Evolutionary conservation across 768 basidiomycete genomes (phyloP).

Genomic region (Fomitopsis pulvina): DNA sequence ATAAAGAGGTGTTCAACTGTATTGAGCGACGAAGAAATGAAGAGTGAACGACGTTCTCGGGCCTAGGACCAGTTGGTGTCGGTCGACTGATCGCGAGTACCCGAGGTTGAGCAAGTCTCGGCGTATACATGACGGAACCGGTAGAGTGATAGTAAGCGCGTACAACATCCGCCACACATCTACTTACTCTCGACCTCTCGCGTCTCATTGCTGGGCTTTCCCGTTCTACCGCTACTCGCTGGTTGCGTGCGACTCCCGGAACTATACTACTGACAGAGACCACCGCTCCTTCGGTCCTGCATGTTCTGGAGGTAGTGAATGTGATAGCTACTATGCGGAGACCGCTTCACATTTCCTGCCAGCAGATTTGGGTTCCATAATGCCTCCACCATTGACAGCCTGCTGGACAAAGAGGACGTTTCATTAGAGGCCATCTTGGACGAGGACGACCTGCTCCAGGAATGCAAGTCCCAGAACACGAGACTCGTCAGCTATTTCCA

Average conservation of each 20-base stretch:
- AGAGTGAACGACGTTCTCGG: too few relatives aligned
- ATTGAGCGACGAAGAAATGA: too few relatives aligned
- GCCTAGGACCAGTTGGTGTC: too few relatives aligned
- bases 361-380: slow-evolving; percentile 86
- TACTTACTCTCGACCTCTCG: too few relatives aligned
- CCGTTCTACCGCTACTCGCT: not conserved
- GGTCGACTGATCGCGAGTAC: too few relatives aligned
- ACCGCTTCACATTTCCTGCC: slow-evolving; percentile 13
- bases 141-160: too few relatives aligned
- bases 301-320: slow-evolving; percentile 45
- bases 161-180: too few relatives aligned
- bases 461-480: slow-evolving; percentile 93
- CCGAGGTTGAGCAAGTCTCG: too few relatives aligned
- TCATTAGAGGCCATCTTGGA: slow-evolving; percentile 87
- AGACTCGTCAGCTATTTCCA: slow-evolving; percentile 85
- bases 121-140: too few relatives aligned
- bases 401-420: slow-evolving; percentile 87
- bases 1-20: too few relatives aligned
- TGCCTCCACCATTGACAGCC: slow-evolving; percentile 81
- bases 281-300: slow-evolving; percentile 2
- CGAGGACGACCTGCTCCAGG: slow-evolving; percentile 89
- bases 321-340: slow-evolving; percentile 3
- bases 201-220: not conserved
- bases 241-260: not conserved
- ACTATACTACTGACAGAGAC: not conserved